phyloP scores from a whole-genome alignment of 306 rosid species.

The Cicer chorassanicum region DNA sequence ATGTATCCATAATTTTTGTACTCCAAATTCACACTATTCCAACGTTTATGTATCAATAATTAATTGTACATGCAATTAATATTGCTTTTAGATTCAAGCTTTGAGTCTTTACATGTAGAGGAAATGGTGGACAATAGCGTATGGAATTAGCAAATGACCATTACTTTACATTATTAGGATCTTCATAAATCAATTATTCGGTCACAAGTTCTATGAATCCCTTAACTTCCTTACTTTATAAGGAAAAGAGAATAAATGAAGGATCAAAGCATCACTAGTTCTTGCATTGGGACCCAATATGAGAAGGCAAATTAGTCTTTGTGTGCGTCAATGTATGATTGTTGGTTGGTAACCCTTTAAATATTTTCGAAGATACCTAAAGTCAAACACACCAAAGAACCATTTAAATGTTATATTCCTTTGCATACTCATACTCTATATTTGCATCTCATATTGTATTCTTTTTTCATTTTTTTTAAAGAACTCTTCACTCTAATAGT shows the following conservation, averaged over 20 bases:
- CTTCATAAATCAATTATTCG: conserved; percentile 13
- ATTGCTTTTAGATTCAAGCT: conserved; percentile 17
- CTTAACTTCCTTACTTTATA: not conserved
- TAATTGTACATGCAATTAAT: not conserved
- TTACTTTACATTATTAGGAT: not conserved
- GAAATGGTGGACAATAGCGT: conserved; percentile 23
- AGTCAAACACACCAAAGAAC: too few species aligned
- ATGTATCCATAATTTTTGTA: too few species aligned
- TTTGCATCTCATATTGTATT: too few species aligned
- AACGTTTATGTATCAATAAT: too few species aligned
- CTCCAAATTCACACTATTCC: too few species aligned
- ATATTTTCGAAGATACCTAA: too few species aligned
- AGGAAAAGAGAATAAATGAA: not conserved
- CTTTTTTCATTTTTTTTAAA: too few species aligned
- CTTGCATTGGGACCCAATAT: conserved; percentile 13
- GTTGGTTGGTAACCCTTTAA: too few species aligned
- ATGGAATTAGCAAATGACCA: conserved; percentile 15
- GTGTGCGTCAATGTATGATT: too few species aligned
- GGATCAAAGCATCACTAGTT: not conserved
- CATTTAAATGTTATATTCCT: too few species aligned
- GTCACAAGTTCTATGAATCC: not conserved
- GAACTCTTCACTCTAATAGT: too few species aligned
- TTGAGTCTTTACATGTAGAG: conserved; percentile 40
- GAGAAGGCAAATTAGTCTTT: not conserved
- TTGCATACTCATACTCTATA: too few species aligned